These are phyloP conservation scores for Tetrapisispora nanseiensis DNA, from an alignment of 805 yeast species.

Conservation along the genomic window DNA sequence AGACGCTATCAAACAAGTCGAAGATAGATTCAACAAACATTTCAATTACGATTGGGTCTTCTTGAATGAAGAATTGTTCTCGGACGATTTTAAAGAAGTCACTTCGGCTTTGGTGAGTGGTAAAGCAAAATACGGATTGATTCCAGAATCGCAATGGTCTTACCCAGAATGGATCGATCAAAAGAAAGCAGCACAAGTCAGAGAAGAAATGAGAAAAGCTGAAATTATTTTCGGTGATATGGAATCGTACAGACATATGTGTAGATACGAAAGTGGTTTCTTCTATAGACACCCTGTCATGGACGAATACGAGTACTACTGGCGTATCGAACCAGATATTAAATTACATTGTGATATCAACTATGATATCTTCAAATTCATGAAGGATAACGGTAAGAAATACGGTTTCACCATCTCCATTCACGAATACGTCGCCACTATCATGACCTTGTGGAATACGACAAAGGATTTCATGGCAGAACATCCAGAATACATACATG, in stretches of 20 bases:
- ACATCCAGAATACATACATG: constrained; percentile 49
- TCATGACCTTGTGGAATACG: constrained; percentile 68
- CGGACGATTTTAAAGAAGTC: constrained; percentile 65
- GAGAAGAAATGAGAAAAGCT: constrained; percentile 41
- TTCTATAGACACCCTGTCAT: constrained; percentile 71
- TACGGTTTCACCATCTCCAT: constrained; percentile 74
- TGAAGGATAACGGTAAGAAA: constrained; percentile 64
- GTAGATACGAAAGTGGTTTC: constrained; percentile 84
- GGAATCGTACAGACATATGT: constrained; percentile 76
- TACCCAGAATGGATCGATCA: constrained; percentile 77
- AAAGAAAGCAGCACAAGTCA: constrained; percentile 48
- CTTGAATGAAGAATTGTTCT: constrained; percentile 77
- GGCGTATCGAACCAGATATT: constrained; percentile 91
- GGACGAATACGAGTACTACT: constrained; percentile 76
- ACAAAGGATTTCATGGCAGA: constrained; percentile 53
- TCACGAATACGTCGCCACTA: constrained; percentile 62
- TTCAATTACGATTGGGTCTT: constrained; percentile 93
- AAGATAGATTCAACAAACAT: constrained; percentile 77
- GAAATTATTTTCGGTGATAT: constrained; percentile 57
- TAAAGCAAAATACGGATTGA: constrained; percentile 60
- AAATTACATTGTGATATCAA: constrained; percentile 73
- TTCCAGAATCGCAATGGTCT: constrained; percentile 82
- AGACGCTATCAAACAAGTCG: constrained; percentile 64
- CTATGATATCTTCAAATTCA: constrained; percentile 71
- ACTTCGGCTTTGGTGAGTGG: constrained; percentile 70